Percentiles rank a stretch among this genome's conserved stretches.
Conservation (phyloP, 2,329 filamentous ascomycete species). For the Colletotrichum somersetense region DNA sequence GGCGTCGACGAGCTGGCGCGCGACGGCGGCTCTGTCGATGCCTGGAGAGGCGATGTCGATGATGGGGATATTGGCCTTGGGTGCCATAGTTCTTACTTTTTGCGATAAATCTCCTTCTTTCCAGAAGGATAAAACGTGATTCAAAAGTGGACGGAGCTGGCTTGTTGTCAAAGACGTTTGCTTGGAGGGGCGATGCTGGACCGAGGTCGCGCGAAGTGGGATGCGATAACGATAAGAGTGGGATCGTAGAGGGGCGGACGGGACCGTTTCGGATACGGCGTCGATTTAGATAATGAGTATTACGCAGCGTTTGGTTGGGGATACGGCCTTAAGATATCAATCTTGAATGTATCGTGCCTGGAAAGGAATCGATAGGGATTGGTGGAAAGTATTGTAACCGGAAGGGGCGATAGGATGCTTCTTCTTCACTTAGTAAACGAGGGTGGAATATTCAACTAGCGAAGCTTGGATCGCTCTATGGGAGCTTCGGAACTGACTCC, state of each 20-base stretch:
- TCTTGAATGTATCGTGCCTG: neutral
- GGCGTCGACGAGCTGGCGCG: constrained; percentile 81
- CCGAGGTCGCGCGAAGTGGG: constrained; percentile 37
- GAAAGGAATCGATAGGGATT: neutral
- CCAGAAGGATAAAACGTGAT: neutral
- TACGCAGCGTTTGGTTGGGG: constrained; percentile 27
- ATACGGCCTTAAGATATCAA: neutral
- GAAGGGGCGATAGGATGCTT: neutral
- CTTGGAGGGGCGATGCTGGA: constrained; percentile 19
- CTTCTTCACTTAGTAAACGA: neutral
- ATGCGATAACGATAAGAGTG: constrained; percentile 41
- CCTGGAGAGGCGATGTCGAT: constrained; percentile 80
- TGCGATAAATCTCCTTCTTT: neutral
- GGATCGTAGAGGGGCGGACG: constrained; percentile 34
- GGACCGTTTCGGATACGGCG: constrained; percentile 7
- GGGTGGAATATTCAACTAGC: neutral
- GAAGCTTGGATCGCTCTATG: constrained; percentile 6
- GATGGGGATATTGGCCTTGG: constrained; percentile 74
- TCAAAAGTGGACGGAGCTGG: neutral
- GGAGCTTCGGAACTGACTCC: neutral
- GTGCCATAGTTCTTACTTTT: constrained; percentile 45
- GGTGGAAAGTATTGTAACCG: neutral
- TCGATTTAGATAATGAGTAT: constrained; percentile 34
- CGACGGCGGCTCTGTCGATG: constrained; percentile 65
- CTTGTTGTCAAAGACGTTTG: constrained; percentile 2